Evolutionary conservation across 495 filamentous ascomycete genomes (phyloP), one percentile per base, ranked within the genome.

Genomic region (Lophiostoma macrostomum): DNA sequence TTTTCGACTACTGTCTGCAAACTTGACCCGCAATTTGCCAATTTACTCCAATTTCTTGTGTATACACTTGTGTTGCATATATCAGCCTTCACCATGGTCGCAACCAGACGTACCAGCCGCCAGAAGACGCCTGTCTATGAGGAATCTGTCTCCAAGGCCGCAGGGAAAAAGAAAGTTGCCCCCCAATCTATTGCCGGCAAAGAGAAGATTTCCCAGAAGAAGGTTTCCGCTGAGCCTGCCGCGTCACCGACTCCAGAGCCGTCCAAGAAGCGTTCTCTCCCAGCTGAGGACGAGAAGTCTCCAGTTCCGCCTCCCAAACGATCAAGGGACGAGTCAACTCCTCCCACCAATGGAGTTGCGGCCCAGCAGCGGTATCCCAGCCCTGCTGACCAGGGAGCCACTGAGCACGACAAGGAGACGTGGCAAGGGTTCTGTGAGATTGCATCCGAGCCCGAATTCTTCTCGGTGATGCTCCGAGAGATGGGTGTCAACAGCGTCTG

Each of bases 401-500:
- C 67, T 4, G 38, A 45, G 5, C 52, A 67, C 5, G 76, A 81
- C 29, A 77, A 73, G 50, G 45, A 59, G 35, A 66, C 40, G 7
- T 88, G 85, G 85, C 77, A 78, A 53, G 90, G 89, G 20, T 98
- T 90, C 76, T 85, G 84, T 37, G 90, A 96, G 63, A 75, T 96
- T 30, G 90, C 95, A 67, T 94, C 88, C 0, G 91, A 98, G 48
- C 93, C 93, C 1, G 90, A 90, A 25, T 78, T 90, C 31, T 95
- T 96, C 76, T 91, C 86, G 60, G 79, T 81, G 25, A 91, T 96
- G 71, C 77, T 98, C 18, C 76, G 75, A 19, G 80, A 86, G 22
- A 83, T 95, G 46, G 89, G 88, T 12, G 84, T 90, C 18, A 73
- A 77, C 32, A 82, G 81, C 23, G 81, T 88, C 25, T 84, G 81